phyloP scores from a whole-genome alignment of 768 basidiomycete species.

The Russula dissimulans region DNA sequence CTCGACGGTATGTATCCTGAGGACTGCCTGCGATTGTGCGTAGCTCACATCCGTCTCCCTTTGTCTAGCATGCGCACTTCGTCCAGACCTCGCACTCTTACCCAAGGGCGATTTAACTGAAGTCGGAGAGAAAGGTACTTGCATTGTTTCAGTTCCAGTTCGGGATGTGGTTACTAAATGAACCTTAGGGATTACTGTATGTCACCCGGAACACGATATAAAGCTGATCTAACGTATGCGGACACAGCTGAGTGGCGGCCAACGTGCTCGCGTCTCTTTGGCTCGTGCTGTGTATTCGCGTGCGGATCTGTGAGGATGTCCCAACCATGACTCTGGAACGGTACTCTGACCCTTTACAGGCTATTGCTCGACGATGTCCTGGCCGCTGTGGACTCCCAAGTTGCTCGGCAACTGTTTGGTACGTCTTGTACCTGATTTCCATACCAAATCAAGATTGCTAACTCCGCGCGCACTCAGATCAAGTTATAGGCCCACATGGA shows the following conservation, averaged over 20 bases:
- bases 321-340: neutral
- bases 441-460: neutral
- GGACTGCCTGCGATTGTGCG: neutral
- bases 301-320: slow-evolving; percentile 62
- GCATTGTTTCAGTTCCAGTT: neutral
- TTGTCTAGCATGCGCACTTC: slow-evolving; percentile 67
- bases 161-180: neutral
- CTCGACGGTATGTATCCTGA: slow-evolving; percentile 48
- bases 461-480: slow-evolving; percentile 38
- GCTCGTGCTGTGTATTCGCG: slow-evolving; percentile 88
- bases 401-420: slow-evolving; percentile 82
- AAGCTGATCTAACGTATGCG: neutral
- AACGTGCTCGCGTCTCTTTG: slow-evolving; percentile 72
- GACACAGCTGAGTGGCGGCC: slow-evolving; percentile 66
- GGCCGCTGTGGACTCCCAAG: slow-evolving; percentile 79
- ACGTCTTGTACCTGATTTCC: slow-evolving; percentile 1
- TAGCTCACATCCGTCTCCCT: neutral
- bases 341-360: slow-evolving; percentile 27
- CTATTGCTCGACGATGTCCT: slow-evolving; percentile 86
- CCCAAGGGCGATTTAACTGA: slow-evolving; percentile 77
- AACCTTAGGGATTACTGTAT: slow-evolving; percentile 46
- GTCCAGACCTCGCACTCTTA: slow-evolving; percentile 69
- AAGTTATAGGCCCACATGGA: slow-evolving; percentile 81
- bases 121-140: slow-evolving; percentile 73
- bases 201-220: slow-evolving; percentile 18